phyloP scores from a whole-genome alignment of 2,329 filamentous ascomycete species.

The Colletotrichum brevisporum region DNA sequence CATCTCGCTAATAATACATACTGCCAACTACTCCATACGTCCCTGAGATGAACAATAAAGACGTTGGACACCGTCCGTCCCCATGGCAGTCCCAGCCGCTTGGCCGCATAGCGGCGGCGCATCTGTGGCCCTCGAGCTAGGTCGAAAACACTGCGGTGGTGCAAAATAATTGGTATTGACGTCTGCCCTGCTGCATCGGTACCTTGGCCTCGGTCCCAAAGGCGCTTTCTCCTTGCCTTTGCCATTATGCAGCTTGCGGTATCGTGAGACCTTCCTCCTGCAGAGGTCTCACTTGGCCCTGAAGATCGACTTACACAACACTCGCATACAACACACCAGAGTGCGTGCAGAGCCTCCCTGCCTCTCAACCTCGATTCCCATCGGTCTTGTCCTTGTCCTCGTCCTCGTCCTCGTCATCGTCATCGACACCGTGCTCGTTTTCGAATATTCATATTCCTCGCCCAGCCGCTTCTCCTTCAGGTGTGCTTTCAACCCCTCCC shows the following conservation, averaged over 20 bases:
- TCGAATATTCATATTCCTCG: background rate
- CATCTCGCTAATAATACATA: no score
- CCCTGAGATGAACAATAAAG: background rate
- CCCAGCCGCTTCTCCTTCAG: conserved; percentile 1
- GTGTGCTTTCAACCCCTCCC: background rate
- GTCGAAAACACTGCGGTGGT: conserved; percentile 2
- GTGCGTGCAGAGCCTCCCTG: conserved; percentile 18
- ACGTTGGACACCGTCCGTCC: background rate
- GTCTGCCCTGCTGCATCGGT: no score
- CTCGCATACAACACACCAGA: conserved; percentile 14
- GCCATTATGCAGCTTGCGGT: conserved; percentile 13
- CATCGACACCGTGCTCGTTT: no score
- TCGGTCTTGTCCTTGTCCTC: background rate
- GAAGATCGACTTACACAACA: conserved; percentile 29
- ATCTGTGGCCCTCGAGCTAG: conserved; percentile 16
- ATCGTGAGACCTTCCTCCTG: conserved; percentile 17
- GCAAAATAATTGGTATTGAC: no score
- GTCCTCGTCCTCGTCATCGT: background rate
- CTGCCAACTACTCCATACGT: no score
- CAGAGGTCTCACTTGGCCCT: conserved; percentile 23
- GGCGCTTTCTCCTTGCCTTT: conserved; percentile 12
- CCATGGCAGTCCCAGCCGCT: background rate
- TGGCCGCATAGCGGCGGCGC: conserved; percentile 14
- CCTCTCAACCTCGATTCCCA: background rate
- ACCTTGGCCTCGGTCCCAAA: no score